Percentiles rank a stretch among this genome's conserved stretches.
phyloP scores from a whole-genome alignment of 2,329 filamentous ascomycete species.

The Colletotrichum sp. region DNA sequence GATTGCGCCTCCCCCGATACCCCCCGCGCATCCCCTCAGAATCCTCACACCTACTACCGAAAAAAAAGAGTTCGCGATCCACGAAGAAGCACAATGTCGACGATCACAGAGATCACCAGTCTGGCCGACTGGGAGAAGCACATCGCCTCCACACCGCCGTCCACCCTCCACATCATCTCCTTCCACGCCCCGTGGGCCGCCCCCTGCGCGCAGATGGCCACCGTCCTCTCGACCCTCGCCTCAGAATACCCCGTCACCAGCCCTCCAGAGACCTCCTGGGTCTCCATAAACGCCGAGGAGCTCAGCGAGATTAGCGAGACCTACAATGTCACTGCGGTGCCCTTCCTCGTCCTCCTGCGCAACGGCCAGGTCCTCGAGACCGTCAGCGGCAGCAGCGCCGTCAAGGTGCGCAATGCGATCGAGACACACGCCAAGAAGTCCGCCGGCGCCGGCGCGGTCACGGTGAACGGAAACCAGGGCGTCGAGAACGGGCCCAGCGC shows the following conservation, averaged over 20 bases:
- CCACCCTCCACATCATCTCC: slow-evolving; percentile 82
- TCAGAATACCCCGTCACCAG: slow-evolving; percentile 77
- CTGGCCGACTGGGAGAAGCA: slow-evolving; percentile 76
- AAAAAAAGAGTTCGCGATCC: neutral
- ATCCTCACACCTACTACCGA: neutral
- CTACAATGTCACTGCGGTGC: slow-evolving; percentile 94
- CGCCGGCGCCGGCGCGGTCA: slow-evolving; percentile 39
- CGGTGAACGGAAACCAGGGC: slow-evolving; percentile 35
- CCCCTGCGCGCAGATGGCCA: slow-evolving; percentile 92
- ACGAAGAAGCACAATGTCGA: slow-evolving; percentile 63
- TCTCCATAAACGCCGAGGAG: slow-evolving; percentile 93
- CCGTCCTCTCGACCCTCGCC: slow-evolving; percentile 84
- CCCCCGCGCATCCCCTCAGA: neutral
- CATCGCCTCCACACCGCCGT: slow-evolving; percentile 68
- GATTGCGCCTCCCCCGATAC: neutral
- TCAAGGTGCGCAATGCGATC: slow-evolving; percentile 83
- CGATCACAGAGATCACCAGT: slow-evolving; percentile 77
- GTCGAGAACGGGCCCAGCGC: slow-evolving; percentile 27
- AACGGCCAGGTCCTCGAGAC: slow-evolving; percentile 79
- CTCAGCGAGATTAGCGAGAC: slow-evolving; percentile 88
- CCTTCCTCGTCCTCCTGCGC: slow-evolving; percentile 85
- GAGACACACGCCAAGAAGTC: slow-evolving; percentile 75
- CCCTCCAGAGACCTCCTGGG: slow-evolving; percentile 77
- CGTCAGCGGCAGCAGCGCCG: slow-evolving; percentile 87
- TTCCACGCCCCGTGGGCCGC: slow-evolving; percentile 98